phyloP scores from a whole-genome alignment of 2,329 filamentous ascomycete species.

The Cadophora malorum region DNA sequence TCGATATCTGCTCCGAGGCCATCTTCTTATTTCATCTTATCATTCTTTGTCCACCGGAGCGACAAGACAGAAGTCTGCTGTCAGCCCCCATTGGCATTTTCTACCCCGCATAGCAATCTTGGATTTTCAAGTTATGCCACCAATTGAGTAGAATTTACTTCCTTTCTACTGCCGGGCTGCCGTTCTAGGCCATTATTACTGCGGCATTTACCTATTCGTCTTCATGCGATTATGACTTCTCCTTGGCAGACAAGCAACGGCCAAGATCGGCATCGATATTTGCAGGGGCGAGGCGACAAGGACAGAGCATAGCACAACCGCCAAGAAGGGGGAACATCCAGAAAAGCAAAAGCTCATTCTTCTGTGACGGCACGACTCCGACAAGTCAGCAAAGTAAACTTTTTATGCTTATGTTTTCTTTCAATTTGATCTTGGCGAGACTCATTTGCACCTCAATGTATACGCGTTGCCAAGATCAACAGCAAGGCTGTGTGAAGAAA shows the following conservation, averaged over 20 bases:
- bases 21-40: conserved; percentile 13
- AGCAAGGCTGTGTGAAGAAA: background rate
- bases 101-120: background rate
- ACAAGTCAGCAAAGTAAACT: background rate
- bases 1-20: conserved; percentile 1
- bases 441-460: background rate
- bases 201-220: conserved; percentile 8
- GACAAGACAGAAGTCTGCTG: conserved; percentile 11
- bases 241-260: conserved; percentile 2
- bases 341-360: background rate
- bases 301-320: conserved; percentile 8
- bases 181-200: background rate
- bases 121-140: background rate
- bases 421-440: background rate
- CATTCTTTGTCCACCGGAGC: background rate
- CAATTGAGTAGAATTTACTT: background rate
- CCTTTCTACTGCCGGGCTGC: background rate
- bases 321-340: background rate
- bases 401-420: background rate
- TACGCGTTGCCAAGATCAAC: conserved; percentile 14
- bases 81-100: background rate
- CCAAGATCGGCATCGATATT: background rate
- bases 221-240: background rate
- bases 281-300: background rate
- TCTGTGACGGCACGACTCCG: background rate